Percentiles rank a stretch among this genome's conserved stretches.
phyloP scores from a whole-genome alignment of 352 stramenopile genomes.

The Globisporangium nodosum region DNA sequence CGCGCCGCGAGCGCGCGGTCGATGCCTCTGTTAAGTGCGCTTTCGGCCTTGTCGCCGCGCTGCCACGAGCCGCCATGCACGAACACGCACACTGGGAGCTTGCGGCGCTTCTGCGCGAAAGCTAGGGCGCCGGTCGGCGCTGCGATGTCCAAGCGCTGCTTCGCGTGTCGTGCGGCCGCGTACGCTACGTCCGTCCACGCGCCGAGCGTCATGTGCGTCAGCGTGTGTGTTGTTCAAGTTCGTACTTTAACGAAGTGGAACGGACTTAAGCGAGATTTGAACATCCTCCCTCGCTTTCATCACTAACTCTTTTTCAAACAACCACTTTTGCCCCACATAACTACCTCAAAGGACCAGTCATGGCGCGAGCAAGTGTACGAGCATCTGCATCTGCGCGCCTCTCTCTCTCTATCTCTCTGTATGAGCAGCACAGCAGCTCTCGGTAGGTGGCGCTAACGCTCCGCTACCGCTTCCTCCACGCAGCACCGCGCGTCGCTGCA shows the following conservation, averaged over 20 bases:
- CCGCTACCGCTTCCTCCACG: not conserved
- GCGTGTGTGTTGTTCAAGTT: not conserved
- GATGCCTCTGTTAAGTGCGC: constrained; percentile 54
- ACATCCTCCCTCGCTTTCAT: too few relatives aligned
- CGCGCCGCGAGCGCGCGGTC: constrained; percentile 48
- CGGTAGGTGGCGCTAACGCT: not conserved
- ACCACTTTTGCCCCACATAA: not conserved
- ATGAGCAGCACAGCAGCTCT: not conserved
- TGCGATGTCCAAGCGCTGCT: constrained; percentile 57
- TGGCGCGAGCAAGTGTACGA: constrained; percentile 23
- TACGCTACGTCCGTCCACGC: constrained; percentile 73
- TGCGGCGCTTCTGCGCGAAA: constrained; percentile 7
- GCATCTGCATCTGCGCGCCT: not conserved
- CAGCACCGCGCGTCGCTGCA: constrained; percentile 80
- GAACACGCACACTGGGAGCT: constrained; percentile 69
- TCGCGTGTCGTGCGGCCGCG: constrained; percentile 26
- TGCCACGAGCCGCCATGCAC: constrained; percentile 84
- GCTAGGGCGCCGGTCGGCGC: constrained; percentile 29
- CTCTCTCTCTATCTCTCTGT: not conserved
- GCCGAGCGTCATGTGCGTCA: constrained; percentile 29
- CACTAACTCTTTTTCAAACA: not conserved
- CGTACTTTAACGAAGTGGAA: too few relatives aligned
- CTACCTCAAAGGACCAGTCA: not conserved
- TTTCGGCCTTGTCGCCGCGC: constrained; percentile 65
- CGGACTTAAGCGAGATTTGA: too few relatives aligned